phyloP scores from a whole-genome alignment of 768 basidiomycete genomes.

The Mycena galopus region DNA sequence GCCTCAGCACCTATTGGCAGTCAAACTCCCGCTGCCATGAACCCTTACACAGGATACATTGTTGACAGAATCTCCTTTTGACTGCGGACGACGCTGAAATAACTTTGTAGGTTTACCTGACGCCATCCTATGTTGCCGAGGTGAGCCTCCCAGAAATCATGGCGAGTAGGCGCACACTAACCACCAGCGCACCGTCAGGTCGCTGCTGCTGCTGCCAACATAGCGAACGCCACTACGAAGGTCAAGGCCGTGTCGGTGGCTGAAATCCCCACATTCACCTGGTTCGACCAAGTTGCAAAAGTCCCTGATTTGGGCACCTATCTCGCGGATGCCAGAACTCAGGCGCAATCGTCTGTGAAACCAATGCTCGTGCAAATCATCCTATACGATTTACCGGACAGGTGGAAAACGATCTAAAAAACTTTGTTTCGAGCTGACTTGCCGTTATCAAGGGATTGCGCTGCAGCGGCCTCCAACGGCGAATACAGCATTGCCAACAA shows the following conservation, averaged over 20 bases:
- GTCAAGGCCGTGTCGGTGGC: conserved; percentile 67
- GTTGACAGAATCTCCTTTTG: conserved; percentile 41
- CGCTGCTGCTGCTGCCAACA: conserved; percentile 59
- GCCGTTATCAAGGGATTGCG: conserved; percentile 67
- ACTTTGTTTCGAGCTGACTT: background rate
- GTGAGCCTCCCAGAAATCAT: background rate
- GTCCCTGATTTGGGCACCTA: conserved; percentile 67
- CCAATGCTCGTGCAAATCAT: conserved; percentile 67
- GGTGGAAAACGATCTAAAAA: too few species aligned
- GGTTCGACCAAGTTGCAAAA: conserved; percentile 72
- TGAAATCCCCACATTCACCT: conserved; percentile 72
- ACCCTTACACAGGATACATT: conserved; percentile 65
- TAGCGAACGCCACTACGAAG: conserved; percentile 62
- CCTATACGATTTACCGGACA: conserved; percentile 69
- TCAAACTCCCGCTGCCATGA: conserved; percentile 58
- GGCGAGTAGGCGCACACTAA: too few species aligned
- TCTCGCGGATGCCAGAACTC: conserved; percentile 65
- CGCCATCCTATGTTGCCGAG: conserved; percentile 69
- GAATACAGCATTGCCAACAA: conserved; percentile 71
- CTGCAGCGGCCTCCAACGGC: conserved; percentile 74
- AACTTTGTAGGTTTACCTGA: conserved; percentile 59
- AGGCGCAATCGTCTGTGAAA: conserved; percentile 57
- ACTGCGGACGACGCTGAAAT: conserved; percentile 4
- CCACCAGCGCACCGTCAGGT: too few species aligned
- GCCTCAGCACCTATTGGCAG: conserved; percentile 48